These are phyloP conservation scores for Myriosclerotinia curreyana DNA, from an alignment of 2,329 filamentous ascomycete genomes.

Conservation along the genomic window DNA sequence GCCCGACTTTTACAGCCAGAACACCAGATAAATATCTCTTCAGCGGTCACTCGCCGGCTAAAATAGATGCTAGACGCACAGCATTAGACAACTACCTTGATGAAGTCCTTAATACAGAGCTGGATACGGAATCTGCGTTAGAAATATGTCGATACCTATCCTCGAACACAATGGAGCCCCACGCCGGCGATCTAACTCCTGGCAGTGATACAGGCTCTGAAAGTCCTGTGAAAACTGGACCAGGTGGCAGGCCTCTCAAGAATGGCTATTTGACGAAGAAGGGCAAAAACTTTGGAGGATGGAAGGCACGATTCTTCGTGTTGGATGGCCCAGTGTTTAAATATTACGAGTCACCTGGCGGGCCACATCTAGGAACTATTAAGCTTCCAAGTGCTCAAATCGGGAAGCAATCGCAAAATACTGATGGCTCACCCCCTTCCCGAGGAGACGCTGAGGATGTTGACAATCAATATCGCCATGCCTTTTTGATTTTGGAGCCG, in stretches of 20 bases:
- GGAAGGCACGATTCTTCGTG: conserved; percentile 81
- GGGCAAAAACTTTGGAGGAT: conserved; percentile 98
- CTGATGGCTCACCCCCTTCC: conserved; percentile 59
- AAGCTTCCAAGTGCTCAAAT: conserved; percentile 90
- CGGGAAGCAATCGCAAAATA: conserved; percentile 74
- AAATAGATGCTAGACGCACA: conserved; percentile 79
- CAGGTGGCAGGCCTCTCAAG: conserved; percentile 66
- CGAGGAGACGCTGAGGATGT: conserved; percentile 63
- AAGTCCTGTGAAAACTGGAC: conserved; percentile 47
- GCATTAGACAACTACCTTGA: conserved; percentile 86
- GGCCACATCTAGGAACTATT: conserved; percentile 87
- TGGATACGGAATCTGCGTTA: conserved; percentile 73
- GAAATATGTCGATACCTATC: conserved; percentile 86
- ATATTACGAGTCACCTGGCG: conserved; percentile 90
- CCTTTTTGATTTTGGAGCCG: conserved; percentile 89
- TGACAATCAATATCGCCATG: conserved; percentile 94
- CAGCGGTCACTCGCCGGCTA: conserved; percentile 87
- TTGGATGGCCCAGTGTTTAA: conserved; percentile 70
- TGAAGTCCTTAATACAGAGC: conserved; percentile 74
- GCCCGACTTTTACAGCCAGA: conserved; percentile 67
- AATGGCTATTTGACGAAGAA: conserved; percentile 94
- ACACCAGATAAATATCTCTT: conserved; percentile 85
- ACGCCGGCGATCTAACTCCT: conserved; percentile 54
- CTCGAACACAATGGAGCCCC: conserved; percentile 60
- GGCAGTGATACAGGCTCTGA: conserved; percentile 42